These are phyloP conservation scores for Ajuga reptans DNA, from an alignment of 305 asterid genomes.

Conservation along the genomic window DNA sequence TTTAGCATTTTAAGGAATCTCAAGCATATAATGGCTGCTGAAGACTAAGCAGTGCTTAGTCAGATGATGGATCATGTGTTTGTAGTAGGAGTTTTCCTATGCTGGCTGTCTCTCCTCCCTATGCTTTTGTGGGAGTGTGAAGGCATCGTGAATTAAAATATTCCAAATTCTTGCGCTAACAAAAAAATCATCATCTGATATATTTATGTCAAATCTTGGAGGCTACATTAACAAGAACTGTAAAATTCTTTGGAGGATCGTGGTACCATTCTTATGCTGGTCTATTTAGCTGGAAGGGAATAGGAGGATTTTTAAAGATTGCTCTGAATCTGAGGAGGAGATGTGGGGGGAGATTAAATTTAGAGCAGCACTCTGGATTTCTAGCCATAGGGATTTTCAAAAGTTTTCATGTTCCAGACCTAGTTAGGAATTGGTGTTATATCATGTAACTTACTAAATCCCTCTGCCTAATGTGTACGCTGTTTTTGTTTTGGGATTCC, in stretches of 20 bases:
- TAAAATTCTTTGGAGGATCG: background rate
- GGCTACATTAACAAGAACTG: background rate
- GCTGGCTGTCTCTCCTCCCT: background rate
- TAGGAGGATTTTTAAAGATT: background rate
- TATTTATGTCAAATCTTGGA: background rate
- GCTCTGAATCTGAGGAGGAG: background rate
- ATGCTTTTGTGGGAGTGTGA: background rate
- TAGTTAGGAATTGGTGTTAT: too few species aligned
- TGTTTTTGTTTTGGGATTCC: too few species aligned
- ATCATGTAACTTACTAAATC: too few species aligned
- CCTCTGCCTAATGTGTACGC: too few species aligned
- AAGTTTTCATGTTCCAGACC: too few species aligned
- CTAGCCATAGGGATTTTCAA: background rate
- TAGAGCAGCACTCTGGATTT: background rate
- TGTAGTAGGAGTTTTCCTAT: background rate
- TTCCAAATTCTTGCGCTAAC: too few species aligned
- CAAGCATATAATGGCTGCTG: background rate
- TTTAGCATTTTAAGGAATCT: background rate
- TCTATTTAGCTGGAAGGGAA: background rate
- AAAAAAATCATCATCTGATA: too few species aligned
- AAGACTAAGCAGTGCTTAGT: background rate
- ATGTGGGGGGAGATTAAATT: too few species aligned
- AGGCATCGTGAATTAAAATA: background rate
- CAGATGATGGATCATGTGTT: background rate
- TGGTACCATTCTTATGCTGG: background rate